Conservation (phyloP, 140 eudicot species). For the Eryngium alpinum region DNA sequence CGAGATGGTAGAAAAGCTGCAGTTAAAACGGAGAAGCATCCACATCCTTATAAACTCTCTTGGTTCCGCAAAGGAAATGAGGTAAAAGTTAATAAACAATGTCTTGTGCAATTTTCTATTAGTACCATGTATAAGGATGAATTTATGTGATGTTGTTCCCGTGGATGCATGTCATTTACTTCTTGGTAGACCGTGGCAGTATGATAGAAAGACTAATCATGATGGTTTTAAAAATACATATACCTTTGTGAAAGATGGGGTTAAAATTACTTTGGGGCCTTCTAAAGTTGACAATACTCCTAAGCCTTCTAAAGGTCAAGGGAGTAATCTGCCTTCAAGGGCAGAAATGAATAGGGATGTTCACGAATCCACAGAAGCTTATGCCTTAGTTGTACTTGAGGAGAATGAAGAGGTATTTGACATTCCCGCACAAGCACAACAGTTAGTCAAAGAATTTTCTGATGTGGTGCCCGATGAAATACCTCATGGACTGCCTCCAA, state of each 20-base stretch:
- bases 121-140: background rate
- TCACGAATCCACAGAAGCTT: background rate
- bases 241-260: background rate
- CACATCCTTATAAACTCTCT: slow-evolving; percentile 21
- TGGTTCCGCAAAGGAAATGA: slow-evolving; percentile 28
- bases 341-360: background rate
- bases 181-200: slow-evolving; percentile 12
- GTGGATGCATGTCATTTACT: slow-evolving; percentile 7
- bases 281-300: background rate
- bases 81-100: slow-evolving; percentile 14
- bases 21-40: slow-evolving; percentile 10
- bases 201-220: background rate
- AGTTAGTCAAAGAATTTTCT: background rate
- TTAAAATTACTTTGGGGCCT: slow-evolving; percentile 1
- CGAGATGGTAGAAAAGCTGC: slow-evolving; percentile 20
- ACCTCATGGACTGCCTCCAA: slow-evolving; percentile 18
- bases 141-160: background rate
- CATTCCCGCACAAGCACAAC: background rate
- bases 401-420: background rate
- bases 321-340: background rate
- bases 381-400: background rate
- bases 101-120: slow-evolving; percentile 6
- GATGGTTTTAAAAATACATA: slow-evolving; percentile 8
- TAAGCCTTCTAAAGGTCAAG: background rate
- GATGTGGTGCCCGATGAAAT: slow-evolving; percentile 19